Evolutionary conservation across 176 grass and related monocot genomes (phyloP).

Genomic region (Chrysopogon serrulatus): DNA sequence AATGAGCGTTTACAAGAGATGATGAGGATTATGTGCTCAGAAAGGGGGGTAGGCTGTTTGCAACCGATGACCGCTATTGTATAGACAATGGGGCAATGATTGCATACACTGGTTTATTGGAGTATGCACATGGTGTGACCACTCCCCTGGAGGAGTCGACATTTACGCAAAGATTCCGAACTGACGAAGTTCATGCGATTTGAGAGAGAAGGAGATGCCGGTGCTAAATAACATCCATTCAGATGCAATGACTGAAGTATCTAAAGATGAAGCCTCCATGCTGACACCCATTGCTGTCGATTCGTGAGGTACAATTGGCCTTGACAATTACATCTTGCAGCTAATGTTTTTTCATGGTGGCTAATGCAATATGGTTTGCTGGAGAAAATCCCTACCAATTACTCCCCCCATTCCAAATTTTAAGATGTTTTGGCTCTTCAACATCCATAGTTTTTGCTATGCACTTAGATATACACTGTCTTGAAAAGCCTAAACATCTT

Average conservation of each 20-base stretch:
- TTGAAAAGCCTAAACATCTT: neutral
- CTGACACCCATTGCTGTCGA: constrained; percentile 38
- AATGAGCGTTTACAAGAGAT: constrained; percentile 89
- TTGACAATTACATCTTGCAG: constrained; percentile 2
- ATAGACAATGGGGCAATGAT: constrained; percentile 97
- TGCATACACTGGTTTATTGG: constrained; percentile 91
- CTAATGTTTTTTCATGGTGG: neutral
- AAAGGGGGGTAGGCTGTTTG: constrained; percentile 75
- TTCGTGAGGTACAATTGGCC: constrained; percentile 50
- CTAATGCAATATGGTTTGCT: neutral
- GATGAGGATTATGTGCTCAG: constrained; percentile 95
- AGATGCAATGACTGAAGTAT: constrained; percentile 41
- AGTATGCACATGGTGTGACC: constrained; percentile 59
- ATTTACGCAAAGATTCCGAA: constrained; percentile 94
- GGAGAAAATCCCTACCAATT: neutral
- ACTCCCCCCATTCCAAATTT: neutral
- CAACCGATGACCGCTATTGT: constrained; percentile 94
- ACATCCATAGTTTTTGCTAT: neutral
- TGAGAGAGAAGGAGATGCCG: constrained; percentile 75
- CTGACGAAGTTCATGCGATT: constrained; percentile 89
- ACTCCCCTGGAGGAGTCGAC: constrained; percentile 72
- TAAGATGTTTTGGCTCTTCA: neutral
- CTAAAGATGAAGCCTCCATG: constrained; percentile 12
- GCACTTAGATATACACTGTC: neutral
- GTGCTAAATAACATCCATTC: constrained; percentile 19